These are phyloP conservation scores for Sparassis latifolia DNA, from an alignment of 1,284 basidiomycete genomes.

Conservation along the genomic window DNA sequence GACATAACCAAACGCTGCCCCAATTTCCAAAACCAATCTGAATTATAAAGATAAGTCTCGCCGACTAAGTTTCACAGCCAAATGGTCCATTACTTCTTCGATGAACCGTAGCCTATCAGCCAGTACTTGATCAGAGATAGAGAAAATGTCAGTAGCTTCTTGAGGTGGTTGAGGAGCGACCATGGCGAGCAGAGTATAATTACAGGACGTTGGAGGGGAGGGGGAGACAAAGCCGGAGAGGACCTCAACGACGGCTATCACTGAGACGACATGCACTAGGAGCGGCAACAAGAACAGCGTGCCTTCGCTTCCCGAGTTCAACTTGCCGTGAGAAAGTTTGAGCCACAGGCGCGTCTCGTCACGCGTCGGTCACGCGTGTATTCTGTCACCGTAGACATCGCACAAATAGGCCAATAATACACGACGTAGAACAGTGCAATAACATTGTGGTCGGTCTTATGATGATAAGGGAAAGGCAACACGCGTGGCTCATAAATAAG, in stretches of 20 bases:
- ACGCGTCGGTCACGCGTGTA: neutral
- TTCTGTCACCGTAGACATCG: too few species aligned
- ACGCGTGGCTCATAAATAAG: too few species aligned
- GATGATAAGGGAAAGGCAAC: too few species aligned
- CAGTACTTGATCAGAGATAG: conserved; percentile 55
- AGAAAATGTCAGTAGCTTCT: conserved; percentile 41
- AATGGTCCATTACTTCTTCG: conserved; percentile 47
- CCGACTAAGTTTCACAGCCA: conserved; percentile 1
- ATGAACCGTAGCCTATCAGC: conserved; percentile 68
- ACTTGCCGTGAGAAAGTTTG: conserved; percentile 18
- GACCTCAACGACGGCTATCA: neutral
- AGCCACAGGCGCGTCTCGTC: conserved; percentile 12
- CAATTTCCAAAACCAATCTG: conserved; percentile 85
- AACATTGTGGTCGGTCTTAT: too few species aligned
- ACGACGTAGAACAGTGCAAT: too few species aligned
- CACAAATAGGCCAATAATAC: too few species aligned
- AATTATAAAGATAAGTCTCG: conserved; percentile 1
- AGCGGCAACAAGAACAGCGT: conserved; percentile 9
- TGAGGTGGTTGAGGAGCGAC: conserved; percentile 23
- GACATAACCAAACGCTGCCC: conserved; percentile 78
- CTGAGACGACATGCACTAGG: conserved; percentile 4
- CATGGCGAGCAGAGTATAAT: conserved; percentile 12
- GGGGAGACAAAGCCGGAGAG: conserved; percentile 6
- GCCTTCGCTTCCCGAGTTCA: conserved; percentile 14
- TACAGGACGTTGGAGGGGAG: conserved; percentile 12